Evolutionary conservation across 2,329 filamentous ascomycete species (phyloP), one percentile per base, ranked within the genome.

Genomic region (Aspergillus cejpii): DNA sequence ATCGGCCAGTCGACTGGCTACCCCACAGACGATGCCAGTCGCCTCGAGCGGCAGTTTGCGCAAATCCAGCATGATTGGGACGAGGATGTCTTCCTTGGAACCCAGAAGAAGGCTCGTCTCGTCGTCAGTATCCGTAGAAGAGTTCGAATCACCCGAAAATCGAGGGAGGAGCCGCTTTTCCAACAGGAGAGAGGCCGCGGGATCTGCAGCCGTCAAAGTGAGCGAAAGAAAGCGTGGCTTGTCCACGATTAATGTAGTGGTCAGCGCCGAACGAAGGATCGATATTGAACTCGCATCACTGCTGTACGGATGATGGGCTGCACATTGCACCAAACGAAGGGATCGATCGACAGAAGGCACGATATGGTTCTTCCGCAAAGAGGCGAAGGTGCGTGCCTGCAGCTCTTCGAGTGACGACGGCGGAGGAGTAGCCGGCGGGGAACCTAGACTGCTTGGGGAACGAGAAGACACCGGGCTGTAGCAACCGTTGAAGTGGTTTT

Each of bases 11-110:
- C 82, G 78, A 20, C 89, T 87, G 0, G 91, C 90, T 2, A 98
- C 87, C 21, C 92, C 91, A 55, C 90, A 96, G 3, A 98, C 88
- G 46, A 98, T 96, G 17, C 91, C 91, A 0, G 90, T 94, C 6
- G 88, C 89, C 64, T 95, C 88, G 33, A 91, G 76, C 0, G 91
- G 87, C 31, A 97, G 72, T 33, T 80, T 81, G 15, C 80, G 81
- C 20, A 98, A 75, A 57, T 97, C 88, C 3, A 98, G 76, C 47
- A 89, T 91, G 55, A 98, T 92, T 1, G 92, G 89, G 1, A 94
- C 80, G 26, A 90, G 74, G 47, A 80, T 80, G 53, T 82, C 82
- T 37, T 70, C 68, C 37, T 79, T 86, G 49, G 83, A 78, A 10
- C 87, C 89, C 0, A 95, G 79, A 1, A 97, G 71, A 0, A 87